Percentiles rank a stretch among this genome's conserved stretches.
These are phyloP conservation scores for Dothideomycetidae sp. DNA, from an alignment of 2,329 filamentous ascomycete species.

Conservation along the genomic window DNA sequence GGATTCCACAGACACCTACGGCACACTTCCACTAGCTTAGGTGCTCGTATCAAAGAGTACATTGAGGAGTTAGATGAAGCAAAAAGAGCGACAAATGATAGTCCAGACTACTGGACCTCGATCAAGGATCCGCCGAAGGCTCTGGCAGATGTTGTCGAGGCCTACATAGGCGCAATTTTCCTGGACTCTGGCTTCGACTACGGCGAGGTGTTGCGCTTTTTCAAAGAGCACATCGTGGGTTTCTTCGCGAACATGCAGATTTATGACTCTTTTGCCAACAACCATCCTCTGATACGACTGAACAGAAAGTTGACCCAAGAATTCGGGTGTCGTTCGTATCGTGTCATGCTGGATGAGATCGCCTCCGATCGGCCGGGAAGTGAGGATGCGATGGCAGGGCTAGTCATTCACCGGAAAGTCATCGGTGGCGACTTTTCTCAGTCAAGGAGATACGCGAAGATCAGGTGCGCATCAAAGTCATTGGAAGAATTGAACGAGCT, in stretches of 20 bases:
- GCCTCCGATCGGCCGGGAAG: slow-evolving; percentile 32
- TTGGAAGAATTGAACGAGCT: slow-evolving; percentile 37
- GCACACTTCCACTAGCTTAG: slow-evolving; percentile 36
- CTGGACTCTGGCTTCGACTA: slow-evolving; percentile 78
- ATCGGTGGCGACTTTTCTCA: slow-evolving; percentile 49
- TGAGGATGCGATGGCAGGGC: slow-evolving; percentile 47
- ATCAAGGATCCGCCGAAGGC: slow-evolving; percentile 55
- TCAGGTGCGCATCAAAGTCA: slow-evolving; percentile 48
- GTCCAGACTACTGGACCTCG: slow-evolving; percentile 55
- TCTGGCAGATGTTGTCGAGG: slow-evolving; percentile 76
- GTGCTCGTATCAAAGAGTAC: slow-evolving; percentile 37
- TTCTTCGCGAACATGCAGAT: slow-evolving; percentile 78
- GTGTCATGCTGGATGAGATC: slow-evolving; percentile 40
- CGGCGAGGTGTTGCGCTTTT: slow-evolving; percentile 58
- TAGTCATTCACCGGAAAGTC: slow-evolving; percentile 61
- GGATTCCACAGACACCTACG: slow-evolving; percentile 62
- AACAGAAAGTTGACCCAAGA: slow-evolving; percentile 47
- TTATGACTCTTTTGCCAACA: slow-evolving; percentile 76
- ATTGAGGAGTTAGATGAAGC: slow-evolving; percentile 45
- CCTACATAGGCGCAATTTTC: slow-evolving; percentile 80
- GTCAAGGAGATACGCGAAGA: slow-evolving; percentile 56
- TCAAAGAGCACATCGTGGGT: slow-evolving; percentile 54
- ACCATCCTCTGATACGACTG: slow-evolving; percentile 61
- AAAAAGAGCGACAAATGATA: slow-evolving; percentile 33
- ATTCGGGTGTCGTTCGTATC: slow-evolving; percentile 51